A percentile compares a stretch with the other conserved stretches of the same genome.
These are phyloP conservation scores for Inga oerstediana DNA, from an alignment of 306 rosid genomes.

Conservation along the genomic window DNA sequence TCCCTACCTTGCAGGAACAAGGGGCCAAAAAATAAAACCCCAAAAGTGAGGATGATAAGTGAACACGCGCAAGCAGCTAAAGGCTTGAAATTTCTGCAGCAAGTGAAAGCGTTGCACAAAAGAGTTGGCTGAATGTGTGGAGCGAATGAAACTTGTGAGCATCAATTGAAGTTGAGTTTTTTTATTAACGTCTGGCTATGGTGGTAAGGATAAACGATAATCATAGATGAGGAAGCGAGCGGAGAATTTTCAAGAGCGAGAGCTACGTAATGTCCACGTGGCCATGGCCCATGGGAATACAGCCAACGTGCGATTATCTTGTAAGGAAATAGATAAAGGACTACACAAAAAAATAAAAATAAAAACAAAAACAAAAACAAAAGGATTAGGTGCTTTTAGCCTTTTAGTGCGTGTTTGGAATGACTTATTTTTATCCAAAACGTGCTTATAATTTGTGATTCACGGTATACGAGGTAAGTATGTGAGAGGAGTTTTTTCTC, in stretches of 20 bases:
- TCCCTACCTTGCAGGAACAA: not conserved
- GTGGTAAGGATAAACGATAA: not conserved
- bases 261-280: conserved; percentile 48
- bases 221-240: not conserved
- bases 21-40: conserved; percentile 4
- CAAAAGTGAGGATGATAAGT: conserved; percentile 51
- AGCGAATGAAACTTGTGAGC: not conserved
- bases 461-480: no score
- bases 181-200: not conserved
- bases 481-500: no score
- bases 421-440: no score
- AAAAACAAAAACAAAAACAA: not conserved
- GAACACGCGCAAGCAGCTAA: conserved; percentile 52
- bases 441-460: no score
- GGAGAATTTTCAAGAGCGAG: conserved; percentile 29
- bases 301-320: conserved; percentile 7
- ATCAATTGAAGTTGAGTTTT: not conserved
- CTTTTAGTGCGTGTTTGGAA: no score
- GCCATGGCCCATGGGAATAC: not conserved
- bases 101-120: conserved; percentile 16
- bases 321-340: not conserved
- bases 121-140: conserved; percentile 23
- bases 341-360: not conserved
- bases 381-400: no score
- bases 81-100: conserved; percentile 13